Conservation (phyloP, 306 rosid species). For the Prunus mume region DNA sequence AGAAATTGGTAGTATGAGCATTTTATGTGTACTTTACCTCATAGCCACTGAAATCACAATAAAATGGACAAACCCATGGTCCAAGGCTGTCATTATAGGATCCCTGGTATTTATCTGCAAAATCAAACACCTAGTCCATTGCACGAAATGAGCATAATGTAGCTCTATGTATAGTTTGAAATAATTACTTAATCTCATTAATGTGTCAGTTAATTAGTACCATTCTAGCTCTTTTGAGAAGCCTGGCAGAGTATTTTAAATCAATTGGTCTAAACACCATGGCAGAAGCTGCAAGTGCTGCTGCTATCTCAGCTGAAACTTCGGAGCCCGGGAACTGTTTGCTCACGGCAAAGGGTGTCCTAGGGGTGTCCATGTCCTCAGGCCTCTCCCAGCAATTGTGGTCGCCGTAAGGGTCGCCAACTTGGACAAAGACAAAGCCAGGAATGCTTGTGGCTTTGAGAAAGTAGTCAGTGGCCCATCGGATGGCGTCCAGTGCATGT, state of each 20-base stretch:
- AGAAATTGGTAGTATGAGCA: no score
- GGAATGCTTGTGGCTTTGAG: constrained; percentile 21
- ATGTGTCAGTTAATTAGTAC: neutral
- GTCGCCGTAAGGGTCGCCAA: constrained; percentile 17
- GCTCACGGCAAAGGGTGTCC: constrained; percentile 23
- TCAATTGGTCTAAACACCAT: constrained; percentile 20
- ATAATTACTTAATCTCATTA: neutral
- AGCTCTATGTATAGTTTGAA: neutral
- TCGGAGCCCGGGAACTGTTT: constrained; percentile 25
- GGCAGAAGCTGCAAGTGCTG: constrained; percentile 33
- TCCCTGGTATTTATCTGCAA: constrained; percentile 25
- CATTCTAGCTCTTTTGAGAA: constrained; percentile 28
- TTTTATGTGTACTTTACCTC: neutral
- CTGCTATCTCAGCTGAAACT: constrained; percentile 27
- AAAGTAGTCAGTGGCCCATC: constrained; percentile 26
- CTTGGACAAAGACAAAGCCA: constrained; percentile 17
- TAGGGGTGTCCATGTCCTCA: constrained; percentile 21
- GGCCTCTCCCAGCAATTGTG: constrained; percentile 25
- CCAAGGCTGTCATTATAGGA: constrained; percentile 29
- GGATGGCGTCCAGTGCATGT: constrained; percentile 12
- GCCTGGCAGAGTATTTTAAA: constrained; percentile 15
- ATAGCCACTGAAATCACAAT: constrained; percentile 28
- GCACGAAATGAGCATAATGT: neutral
- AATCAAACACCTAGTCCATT: constrained; percentile 20
- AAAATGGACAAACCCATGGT: constrained; percentile 27